Conservation (phyloP, 2,329 filamentous ascomycete species). For the Monilinia vaccinii-corymbosi region DNA sequence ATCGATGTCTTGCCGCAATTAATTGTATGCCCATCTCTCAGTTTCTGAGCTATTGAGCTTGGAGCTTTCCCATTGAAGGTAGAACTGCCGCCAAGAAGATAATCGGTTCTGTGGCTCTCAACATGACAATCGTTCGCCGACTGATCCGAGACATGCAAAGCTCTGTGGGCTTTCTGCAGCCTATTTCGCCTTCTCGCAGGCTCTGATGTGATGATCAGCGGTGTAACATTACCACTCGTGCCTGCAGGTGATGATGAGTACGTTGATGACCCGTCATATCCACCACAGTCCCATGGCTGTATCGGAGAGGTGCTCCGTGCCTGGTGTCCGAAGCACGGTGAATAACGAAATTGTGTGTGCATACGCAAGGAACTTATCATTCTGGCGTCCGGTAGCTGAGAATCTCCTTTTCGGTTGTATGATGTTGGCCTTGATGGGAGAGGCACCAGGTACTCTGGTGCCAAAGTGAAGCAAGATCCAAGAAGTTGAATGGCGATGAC, state of each 20-base stretch:
- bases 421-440: neutral
- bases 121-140: conserved; percentile 7
- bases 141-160: conserved; percentile 13
- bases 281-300: conserved; percentile 16
- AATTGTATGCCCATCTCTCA: neutral
- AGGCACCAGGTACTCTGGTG: conserved; percentile 17
- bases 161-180: conserved; percentile 7
- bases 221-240: conserved; percentile 6
- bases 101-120: conserved; percentile 4
- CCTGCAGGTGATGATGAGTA: conserved; percentile 5
- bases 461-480: conserved; percentile 27
- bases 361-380: conserved; percentile 29
- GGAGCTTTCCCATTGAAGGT: neutral
- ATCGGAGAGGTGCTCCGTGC: conserved; percentile 26
- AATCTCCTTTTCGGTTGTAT: conserved; percentile 5
- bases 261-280: conserved; percentile 16
- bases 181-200: neutral
- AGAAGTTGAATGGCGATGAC: conserved; percentile 27
- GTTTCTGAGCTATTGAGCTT: neutral
- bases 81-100: neutral
- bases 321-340: conserved; percentile 28
- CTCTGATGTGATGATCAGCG: conserved; percentile 10
- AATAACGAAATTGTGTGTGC: conserved; percentile 28
- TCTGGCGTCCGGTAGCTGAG: conserved; percentile 17
- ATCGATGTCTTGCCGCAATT: neutral